Percentiles rank a stretch among this genome's conserved stretches.
phyloP scores from a whole-genome alignment of 2,329 filamentous ascomycete species.

The Fusarium avenaceum region DNA sequence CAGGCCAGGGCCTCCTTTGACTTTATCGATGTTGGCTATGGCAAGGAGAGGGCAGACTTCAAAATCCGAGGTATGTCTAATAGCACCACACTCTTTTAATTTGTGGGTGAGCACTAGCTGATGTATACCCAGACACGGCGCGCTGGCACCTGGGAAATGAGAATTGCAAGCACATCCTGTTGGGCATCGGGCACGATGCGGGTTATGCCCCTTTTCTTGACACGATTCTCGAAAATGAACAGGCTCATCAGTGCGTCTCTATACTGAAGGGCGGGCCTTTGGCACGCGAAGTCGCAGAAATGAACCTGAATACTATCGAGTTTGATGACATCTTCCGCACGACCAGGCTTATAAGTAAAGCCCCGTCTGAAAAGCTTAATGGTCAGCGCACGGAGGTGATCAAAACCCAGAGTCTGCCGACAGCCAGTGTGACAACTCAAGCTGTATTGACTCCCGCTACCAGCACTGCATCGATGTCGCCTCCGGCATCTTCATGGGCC shows the following conservation, averaged over 20 bases:
- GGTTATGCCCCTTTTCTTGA: conserved; percentile 72
- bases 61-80: conserved; percentile 69
- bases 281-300: conserved; percentile 63
- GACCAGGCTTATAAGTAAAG: conserved; percentile 61
- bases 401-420: conserved; percentile 24
- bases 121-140: conserved; percentile 59
- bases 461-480: conserved; percentile 45
- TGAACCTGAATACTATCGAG: conserved; percentile 61
- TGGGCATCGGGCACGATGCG: conserved; percentile 73
- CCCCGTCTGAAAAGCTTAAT: conserved; percentile 6
- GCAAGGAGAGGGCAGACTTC: conserved; percentile 69
- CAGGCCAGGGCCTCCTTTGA: conserved; percentile 71
- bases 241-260: conserved; percentile 60
- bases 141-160: conserved; percentile 70
- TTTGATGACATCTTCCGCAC: conserved; percentile 66
- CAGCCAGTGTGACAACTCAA: conserved; percentile 25
- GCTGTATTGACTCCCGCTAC: conserved; percentile 45
- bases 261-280: conserved; percentile 68
- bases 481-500: conserved; percentile 50
- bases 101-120: conserved; percentile 10
- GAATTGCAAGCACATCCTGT: conserved; percentile 72
- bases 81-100: background rate
- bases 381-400: conserved; percentile 7
- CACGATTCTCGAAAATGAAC: conserved; percentile 63
- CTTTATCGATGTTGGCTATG: conserved; percentile 72